Evolutionary conservation across 495 filamentous ascomycete species (phyloP), one percentile per base, ranked within the genome.

Genomic region (Cercophora sp.): DNA sequence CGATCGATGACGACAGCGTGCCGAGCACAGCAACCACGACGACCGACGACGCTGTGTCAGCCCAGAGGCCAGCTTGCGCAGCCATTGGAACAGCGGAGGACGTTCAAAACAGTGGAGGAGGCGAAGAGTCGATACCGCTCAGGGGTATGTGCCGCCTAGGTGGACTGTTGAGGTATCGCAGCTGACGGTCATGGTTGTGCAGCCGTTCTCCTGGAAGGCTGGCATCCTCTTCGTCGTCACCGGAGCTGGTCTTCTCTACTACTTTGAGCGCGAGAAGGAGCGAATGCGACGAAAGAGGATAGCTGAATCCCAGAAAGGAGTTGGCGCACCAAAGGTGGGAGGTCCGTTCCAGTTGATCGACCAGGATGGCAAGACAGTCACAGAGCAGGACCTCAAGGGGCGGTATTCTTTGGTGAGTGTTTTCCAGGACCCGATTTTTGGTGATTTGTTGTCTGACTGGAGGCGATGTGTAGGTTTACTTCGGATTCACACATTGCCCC

Each of bases 401-500:
- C 87, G 85, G 60, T 94, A 93, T 71, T 82, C 82, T 50, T 74
- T 98, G 75, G 75, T 80, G 54, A 50, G 76, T 63, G 42, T n/a
- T n/a, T n/a, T 9, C 13, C 15, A 3, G 8, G 18, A 10, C 6
- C 2, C 2, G 11, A 29, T 5, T 51, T 9, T 25, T 35, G 8
- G 9, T 27, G 1, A 8, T 19, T 9, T 15, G 19, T 2, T 6
- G 26, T 32, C n/a, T 16, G 18, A 29, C n/a, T 20, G n/a, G 8
- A 8, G 0, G 4, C 10, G 11, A 9, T 8, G 4, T 46, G 2
- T 23, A 76, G 87, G 84, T 96, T 37, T 98, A 98, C 71, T 98
- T 97, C 66, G 93, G 93, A 59, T 98, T 98, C 83, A 89, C 89
- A 11, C 91, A 96, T 70, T 98, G 93, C 68, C 93, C 93, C 10